phyloP scores from a whole-genome alignment of 345 rosid genomes.

The Durio zibethinus region DNA sequence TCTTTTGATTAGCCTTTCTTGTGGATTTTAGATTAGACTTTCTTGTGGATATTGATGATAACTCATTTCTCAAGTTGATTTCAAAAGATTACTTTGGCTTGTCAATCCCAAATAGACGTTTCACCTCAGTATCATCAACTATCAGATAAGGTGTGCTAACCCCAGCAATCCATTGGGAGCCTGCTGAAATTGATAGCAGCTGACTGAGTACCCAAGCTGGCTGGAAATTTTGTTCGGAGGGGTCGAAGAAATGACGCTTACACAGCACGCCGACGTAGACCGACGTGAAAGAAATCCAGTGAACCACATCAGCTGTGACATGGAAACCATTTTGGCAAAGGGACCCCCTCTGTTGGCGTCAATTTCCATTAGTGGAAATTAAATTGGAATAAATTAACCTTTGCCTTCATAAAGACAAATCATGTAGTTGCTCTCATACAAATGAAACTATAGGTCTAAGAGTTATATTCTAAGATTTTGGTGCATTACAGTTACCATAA shows the following conservation, averaged over 20 bases:
- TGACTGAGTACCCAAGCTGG: too few relatives aligned
- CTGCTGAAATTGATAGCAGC: too few relatives aligned
- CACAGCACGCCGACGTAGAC: conserved; percentile 16
- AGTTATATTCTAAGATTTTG: neutral
- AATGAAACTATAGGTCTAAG: neutral
- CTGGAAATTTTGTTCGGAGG: neutral
- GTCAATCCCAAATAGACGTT: neutral
- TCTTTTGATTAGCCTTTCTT: too few relatives aligned
- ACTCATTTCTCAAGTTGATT: neutral
- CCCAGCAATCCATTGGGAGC: too few relatives aligned
- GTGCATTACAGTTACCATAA: neutral
- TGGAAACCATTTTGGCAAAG: conserved; percentile 33
- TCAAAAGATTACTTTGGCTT: neutral
- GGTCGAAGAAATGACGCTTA: neutral
- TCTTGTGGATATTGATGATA: neutral
- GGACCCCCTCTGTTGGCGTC: neutral
- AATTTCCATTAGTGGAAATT: neutral
- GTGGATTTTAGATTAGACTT: neutral
- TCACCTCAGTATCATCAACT: too few relatives aligned
- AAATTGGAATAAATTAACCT: neutral
- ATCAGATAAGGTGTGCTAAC: too few relatives aligned
- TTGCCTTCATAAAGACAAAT: neutral
- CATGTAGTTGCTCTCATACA: neutral
- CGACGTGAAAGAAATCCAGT: conserved; percentile 11
- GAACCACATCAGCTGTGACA: conserved; percentile 39